Conservation (phyloP, 2,329 filamentous ascomycete species). For the Xylaria sp. region DNA sequence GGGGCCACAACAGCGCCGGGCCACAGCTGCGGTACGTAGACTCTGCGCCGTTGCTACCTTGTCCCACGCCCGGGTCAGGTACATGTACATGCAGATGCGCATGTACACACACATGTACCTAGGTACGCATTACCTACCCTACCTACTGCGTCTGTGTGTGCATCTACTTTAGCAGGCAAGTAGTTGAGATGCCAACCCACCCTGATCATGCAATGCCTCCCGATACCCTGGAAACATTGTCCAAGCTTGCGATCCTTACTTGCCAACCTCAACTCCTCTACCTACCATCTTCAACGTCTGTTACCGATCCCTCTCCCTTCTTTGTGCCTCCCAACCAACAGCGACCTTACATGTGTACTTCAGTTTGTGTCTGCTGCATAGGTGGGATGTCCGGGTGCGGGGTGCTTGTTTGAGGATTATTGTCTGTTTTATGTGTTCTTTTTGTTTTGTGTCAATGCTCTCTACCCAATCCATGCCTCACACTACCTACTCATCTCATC, state of each 20-base stretch:
- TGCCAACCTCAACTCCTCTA: neutral
- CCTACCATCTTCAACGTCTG: neutral
- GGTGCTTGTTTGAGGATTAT: conserved; percentile 21
- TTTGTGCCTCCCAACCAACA: neutral
- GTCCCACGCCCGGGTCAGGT: no score
- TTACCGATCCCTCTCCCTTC: neutral
- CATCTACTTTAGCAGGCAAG: no score
- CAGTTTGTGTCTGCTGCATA: conserved; percentile 18
- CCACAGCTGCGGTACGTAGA: no score
- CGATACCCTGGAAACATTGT: neutral
- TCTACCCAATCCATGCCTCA: no score
- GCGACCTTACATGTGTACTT: neutral
- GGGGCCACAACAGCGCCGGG: no score
- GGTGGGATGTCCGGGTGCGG: conserved; percentile 17
- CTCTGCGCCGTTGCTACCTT: no score
- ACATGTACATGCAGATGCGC: no score
- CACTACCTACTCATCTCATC: conserved; percentile 1
- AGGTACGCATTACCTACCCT: neutral
- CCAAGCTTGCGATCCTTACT: no score
- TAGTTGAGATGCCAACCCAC: neutral
- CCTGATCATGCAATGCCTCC: neutral
- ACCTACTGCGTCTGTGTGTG: no score
- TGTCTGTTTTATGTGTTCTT: conserved; percentile 4
- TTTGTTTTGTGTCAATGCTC: conserved; percentile 8
- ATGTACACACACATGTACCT: no score